Evolutionary conservation across 768 basidiomycete genomes (phyloP).

Genomic region (Calvatia gigantea): DNA sequence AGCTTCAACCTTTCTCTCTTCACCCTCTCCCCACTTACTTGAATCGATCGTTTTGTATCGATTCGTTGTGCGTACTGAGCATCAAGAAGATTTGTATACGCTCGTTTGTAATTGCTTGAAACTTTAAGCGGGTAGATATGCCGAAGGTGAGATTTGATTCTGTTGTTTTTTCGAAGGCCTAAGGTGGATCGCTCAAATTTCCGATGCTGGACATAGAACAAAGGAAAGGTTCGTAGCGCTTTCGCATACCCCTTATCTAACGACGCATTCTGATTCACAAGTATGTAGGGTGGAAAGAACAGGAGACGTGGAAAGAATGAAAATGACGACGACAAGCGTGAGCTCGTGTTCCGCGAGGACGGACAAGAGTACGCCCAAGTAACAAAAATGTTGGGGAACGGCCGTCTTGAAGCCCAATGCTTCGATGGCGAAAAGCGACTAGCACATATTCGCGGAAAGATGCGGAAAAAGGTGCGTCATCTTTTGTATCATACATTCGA

Average conservation of each 20-base stretch:
- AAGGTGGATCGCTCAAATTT: too few relatives aligned
- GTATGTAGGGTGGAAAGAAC: conserved; percentile 91
- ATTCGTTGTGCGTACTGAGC: neutral
- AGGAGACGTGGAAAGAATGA: conserved; percentile 99
- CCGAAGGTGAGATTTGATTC: conserved; percentile 7
- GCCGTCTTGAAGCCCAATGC: conserved; percentile 92
- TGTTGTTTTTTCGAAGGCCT: neutral
- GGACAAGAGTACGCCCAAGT: conserved; percentile 99
- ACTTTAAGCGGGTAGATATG: neutral
- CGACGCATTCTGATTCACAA: neutral
- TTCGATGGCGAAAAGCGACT: conserved; percentile 98
- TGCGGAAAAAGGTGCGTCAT: conserved; percentile 91
- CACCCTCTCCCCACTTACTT: too few relatives aligned
- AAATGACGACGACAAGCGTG: conserved; percentile 98
- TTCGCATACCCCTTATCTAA: neutral
- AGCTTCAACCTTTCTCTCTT: neutral
- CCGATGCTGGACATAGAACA: conserved; percentile 2
- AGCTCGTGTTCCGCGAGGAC: conserved; percentile 97
- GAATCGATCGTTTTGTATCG: neutral
- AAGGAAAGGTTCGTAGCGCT: conserved; percentile 11
- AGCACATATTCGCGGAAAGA: conserved; percentile 97
- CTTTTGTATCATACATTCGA: conserved; percentile 9
- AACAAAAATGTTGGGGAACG: conserved; percentile 97
- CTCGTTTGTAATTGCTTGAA: neutral
- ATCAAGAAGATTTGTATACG: neutral